Evolutionary conservation across 495 filamentous ascomycete species (phyloP).

Genomic region (Aspergillus ellipticus): DNA sequence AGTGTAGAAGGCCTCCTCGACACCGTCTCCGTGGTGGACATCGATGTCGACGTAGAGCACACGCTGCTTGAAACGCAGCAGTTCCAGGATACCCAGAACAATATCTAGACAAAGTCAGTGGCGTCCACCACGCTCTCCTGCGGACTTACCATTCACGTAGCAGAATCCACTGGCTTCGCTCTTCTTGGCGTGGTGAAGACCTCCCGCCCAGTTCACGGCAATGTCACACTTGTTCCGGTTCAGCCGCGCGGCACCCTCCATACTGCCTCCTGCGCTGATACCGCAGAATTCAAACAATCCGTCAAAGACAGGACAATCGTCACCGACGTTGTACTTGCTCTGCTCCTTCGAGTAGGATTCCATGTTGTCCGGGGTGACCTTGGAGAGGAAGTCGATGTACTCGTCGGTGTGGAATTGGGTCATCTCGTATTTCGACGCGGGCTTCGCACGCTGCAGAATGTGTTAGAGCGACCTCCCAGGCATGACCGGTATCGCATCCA

Average conservation of each 20-base stretch:
- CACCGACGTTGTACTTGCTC: slow-evolving; percentile 94
- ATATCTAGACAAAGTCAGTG: slow-evolving; percentile 61
- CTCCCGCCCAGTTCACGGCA: slow-evolving; percentile 96
- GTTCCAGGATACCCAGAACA: slow-evolving; percentile 90
- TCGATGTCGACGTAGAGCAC: slow-evolving; percentile 98
- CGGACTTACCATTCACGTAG: slow-evolving; percentile 81
- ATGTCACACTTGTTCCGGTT: slow-evolving; percentile 95
- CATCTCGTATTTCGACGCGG: slow-evolving; percentile 94
- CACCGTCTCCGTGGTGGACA: slow-evolving; percentile 96
- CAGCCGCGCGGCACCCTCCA: slow-evolving; percentile 91
- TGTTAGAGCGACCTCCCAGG: slow-evolving; percentile 15
- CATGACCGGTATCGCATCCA: slow-evolving; percentile 11
- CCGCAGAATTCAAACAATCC: slow-evolving; percentile 98
- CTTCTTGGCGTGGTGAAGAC: slow-evolving; percentile 96
- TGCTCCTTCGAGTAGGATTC: slow-evolving; percentile 89
- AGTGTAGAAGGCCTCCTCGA: slow-evolving; percentile 96
- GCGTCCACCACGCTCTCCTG: neutral
- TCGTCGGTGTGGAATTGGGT: slow-evolving; percentile 99
- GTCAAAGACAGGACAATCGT: slow-evolving; percentile 97
- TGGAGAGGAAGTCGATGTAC: slow-evolving; percentile 96
- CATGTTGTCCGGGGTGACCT: slow-evolving; percentile 99
- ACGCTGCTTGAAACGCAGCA: slow-evolving; percentile 88
- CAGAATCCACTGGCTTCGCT: slow-evolving; percentile 97
- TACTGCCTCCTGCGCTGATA: slow-evolving; percentile 93
- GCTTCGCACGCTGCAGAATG: slow-evolving; percentile 81